Evolutionary conservation across 257 asterid genomes (phyloP).

Genomic region (Ilex asprella): DNA sequence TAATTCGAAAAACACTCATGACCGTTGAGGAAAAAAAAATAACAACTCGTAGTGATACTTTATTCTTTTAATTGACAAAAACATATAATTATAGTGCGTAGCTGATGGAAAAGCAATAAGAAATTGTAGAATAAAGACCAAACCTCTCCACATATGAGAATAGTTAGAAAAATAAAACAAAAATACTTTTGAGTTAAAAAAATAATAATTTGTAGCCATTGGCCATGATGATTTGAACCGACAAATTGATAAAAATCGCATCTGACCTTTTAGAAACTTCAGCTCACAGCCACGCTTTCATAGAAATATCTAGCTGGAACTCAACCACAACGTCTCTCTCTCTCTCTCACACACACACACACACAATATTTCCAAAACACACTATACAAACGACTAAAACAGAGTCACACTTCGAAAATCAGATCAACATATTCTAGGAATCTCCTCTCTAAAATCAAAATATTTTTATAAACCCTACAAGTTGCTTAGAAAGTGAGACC

Average conservation of each 20-base stretch:
- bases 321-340: constrained; percentile 5
- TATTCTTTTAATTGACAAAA: too few relatives aligned
- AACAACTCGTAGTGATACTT: too few relatives aligned
- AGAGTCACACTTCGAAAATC: background rate
- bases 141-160: too few relatives aligned
- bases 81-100: too few relatives aligned
- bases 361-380: constrained; percentile 1
- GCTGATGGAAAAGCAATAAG: too few relatives aligned
- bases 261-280: constrained; percentile 16
- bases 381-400: background rate
- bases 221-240: background rate
- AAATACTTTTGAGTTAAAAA: too few relatives aligned
- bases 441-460: constrained; percentile 37
- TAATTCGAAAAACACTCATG: too few relatives aligned
- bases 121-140: too few relatives aligned
- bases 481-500: constrained; percentile 22
- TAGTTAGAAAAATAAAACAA: too few relatives aligned
- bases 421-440: constrained; percentile 35
- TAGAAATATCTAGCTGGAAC: constrained; percentile 9
- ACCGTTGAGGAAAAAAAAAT: too few relatives aligned
- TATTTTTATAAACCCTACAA: constrained; percentile 18
- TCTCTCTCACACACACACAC: background rate
- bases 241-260: constrained; percentile 4
- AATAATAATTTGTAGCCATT: too few relatives aligned
- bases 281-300: constrained; percentile 17